Conservation (phyloP, 495 filamentous ascomycete genomes). For the Aspergillus panamensis region DNA sequence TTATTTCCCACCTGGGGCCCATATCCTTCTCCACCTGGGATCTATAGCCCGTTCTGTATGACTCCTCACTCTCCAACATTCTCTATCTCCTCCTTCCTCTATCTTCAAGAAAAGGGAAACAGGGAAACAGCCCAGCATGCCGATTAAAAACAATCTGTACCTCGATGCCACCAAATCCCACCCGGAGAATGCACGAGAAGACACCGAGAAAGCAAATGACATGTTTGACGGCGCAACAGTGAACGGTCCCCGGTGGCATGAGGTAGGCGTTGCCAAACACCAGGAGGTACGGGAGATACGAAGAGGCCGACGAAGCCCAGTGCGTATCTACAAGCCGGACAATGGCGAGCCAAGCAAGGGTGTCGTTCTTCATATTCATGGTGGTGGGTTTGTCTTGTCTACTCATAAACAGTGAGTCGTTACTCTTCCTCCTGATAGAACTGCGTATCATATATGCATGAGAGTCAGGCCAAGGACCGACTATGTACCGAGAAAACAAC, state of each 20-base stretch:
- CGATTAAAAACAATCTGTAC: constrained; percentile 18
- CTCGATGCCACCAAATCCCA: constrained; percentile 16
- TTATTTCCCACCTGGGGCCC: too few relatives aligned
- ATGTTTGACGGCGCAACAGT: constrained; percentile 11
- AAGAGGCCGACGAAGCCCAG: constrained; percentile 44
- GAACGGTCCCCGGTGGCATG: constrained; percentile 21
- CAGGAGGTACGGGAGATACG: constrained; percentile 45
- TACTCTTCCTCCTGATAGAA: constrained; percentile 7
- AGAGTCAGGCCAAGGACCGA: background rate
- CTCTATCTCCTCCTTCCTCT: background rate
- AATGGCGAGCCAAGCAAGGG: constrained; percentile 39
- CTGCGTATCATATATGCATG: background rate
- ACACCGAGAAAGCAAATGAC: constrained; percentile 15
- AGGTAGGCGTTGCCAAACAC: constrained; percentile 31
- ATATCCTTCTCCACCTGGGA: too few relatives aligned
- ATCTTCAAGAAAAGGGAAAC: background rate
- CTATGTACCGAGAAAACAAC: background rate
- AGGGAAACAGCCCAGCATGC: constrained; percentile 9
- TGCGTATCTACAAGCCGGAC: constrained; percentile 45
- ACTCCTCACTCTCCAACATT: background rate
- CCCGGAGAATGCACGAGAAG: constrained; percentile 15
- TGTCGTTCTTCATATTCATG: constrained; percentile 45
- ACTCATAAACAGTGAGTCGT: constrained; percentile 18
- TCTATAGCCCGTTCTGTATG: background rate
- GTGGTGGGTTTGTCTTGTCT: constrained; percentile 48